Conservation (phyloP, 768 basidiomycete species). For the Daedaleopsis sinensis region DNA sequence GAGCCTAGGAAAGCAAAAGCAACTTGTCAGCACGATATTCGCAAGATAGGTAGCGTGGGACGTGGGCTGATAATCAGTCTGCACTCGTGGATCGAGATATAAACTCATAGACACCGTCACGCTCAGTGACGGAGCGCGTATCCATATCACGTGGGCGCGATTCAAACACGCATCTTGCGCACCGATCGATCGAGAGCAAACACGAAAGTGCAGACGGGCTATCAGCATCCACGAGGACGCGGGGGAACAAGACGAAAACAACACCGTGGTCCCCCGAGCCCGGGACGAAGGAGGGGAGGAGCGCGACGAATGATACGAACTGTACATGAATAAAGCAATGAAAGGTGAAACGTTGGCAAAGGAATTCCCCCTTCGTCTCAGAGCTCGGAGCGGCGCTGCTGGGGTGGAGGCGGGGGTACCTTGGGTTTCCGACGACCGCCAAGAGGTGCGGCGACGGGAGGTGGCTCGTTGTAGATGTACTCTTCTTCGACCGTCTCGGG, state of each 20-base stretch:
- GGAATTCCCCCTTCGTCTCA: constrained; percentile 86
- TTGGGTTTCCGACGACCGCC: constrained; percentile 76
- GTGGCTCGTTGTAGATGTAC: constrained; percentile 54
- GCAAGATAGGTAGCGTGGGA: constrained; percentile 24
- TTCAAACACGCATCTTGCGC: constrained; percentile 34
- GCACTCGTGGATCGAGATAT: constrained; percentile 12
- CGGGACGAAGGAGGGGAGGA: constrained; percentile 77
- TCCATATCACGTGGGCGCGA: constrained; percentile 45
- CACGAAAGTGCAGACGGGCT: constrained; percentile 27
- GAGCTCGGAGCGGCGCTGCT: constrained; percentile 88
- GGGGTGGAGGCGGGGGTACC: constrained; percentile 74
- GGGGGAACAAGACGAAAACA: constrained; percentile 67
- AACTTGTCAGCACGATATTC: constrained; percentile 26
- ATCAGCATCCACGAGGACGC: constrained; percentile 52
- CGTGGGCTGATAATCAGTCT: constrained; percentile 36
- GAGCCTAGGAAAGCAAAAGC: constrained; percentile 37
- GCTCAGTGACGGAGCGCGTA: constrained; percentile 15
- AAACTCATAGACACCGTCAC: constrained; percentile 2
- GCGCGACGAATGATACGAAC: constrained; percentile 73
- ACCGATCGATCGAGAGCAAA: constrained; percentile 31
- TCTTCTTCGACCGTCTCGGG: constrained; percentile 77
- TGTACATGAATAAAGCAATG: constrained; percentile 42
- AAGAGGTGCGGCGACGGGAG: constrained; percentile 50
- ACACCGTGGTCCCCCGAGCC: constrained; percentile 88
- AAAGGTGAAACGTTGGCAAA: constrained; percentile 43